These are phyloP conservation scores for Gossypioides kirkii DNA, from an alignment of 345 rosid species.

Conservation along the genomic window DNA sequence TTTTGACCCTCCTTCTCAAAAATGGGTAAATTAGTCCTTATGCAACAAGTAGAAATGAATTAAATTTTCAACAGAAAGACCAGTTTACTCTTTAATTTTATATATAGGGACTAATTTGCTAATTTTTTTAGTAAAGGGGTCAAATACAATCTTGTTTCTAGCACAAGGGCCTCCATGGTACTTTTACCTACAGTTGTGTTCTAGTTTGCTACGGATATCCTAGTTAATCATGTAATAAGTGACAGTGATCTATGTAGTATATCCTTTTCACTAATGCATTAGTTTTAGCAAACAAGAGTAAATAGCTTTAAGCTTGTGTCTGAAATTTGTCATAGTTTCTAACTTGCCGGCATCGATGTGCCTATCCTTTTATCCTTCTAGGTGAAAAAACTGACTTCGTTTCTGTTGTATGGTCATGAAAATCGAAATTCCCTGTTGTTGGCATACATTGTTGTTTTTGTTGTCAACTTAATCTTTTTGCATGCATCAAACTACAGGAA, in stretches of 20 bases:
- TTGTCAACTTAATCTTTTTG: background rate
- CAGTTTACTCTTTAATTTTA: too few relatives aligned
- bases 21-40: too few relatives aligned
- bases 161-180: too few relatives aligned
- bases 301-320: background rate
- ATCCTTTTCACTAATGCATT: background rate
- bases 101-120: too few relatives aligned
- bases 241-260: background rate
- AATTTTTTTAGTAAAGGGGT: too few relatives aligned
- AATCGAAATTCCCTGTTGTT: background rate
- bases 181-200: background rate
- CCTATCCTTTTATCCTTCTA: background rate
- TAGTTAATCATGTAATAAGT: background rate
- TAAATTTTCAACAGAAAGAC: too few relatives aligned
- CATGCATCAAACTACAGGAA: slow-evolving; percentile 32
- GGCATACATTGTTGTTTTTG: background rate
- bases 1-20: too few relatives aligned
- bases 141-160: too few relatives aligned
- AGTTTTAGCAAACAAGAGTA: background rate
- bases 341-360: background rate
- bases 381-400: background rate
- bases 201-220: background rate
- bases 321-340: too few relatives aligned
- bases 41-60: too few relatives aligned
- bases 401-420: too few relatives aligned